phyloP scores from a whole-genome alignment of 2,329 filamentous ascomycete species.

The Diplocarpon mali region DNA sequence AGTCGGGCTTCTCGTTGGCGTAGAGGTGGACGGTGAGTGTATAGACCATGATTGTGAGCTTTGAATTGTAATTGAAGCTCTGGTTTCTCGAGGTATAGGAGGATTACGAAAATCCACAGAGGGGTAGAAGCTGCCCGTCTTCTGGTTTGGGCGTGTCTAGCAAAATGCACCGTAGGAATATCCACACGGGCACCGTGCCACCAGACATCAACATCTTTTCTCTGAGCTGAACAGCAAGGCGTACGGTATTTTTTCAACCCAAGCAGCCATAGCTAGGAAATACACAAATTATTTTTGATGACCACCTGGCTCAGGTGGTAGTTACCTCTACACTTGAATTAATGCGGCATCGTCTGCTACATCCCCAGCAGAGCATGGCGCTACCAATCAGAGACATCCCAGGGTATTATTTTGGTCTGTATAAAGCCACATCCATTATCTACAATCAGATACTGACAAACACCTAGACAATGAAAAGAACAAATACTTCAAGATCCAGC shows the following conservation, averaged over 20 bases:
- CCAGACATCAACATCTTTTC: neutral
- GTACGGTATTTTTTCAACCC: no score
- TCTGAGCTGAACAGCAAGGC: no score
- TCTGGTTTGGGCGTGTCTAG: constrained; percentile 2
- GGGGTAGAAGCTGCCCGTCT: neutral
- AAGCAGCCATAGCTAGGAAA: no score
- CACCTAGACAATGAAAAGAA: constrained; percentile 42
- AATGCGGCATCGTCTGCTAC: neutral
- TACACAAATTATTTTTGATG: neutral
- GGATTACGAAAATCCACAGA: constrained; percentile 3
- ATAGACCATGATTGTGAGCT: constrained; percentile 45
- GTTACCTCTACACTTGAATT: neutral
- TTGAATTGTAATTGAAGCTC: neutral
- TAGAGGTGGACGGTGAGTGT: constrained; percentile 59
- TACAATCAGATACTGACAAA: constrained; percentile 1
- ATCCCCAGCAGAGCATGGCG: neutral
- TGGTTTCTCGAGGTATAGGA: neutral
- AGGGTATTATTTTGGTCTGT: constrained; percentile 43
- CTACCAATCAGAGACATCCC: constrained; percentile 31
- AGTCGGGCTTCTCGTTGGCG: constrained; percentile 53
- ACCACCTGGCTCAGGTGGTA: neutral
- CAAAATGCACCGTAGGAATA: constrained; percentile 1
- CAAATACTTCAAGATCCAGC: constrained; percentile 58
- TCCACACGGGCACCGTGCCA: neutral
- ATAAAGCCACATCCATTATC: neutral